A percentile compares a stretch with the other conserved stretches of the same genome.
Conservation (phyloP, 192 early-diverging fungal species). For the Podila epigama region DNA sequence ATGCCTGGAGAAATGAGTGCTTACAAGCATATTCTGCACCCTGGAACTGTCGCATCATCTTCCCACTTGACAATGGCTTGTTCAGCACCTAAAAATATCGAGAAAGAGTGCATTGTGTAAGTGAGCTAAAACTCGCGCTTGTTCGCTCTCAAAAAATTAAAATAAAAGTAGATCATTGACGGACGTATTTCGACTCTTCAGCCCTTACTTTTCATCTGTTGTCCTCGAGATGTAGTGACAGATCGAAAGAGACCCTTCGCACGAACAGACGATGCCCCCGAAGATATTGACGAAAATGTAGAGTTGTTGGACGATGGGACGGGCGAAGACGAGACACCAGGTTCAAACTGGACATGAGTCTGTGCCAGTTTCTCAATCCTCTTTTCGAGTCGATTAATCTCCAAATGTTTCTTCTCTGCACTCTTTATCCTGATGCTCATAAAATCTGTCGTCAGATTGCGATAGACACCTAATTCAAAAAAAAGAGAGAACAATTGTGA, state of each 20-base stretch:
- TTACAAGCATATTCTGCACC: conserved; percentile 56
- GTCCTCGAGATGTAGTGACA: conserved; percentile 31
- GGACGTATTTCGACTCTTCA: no score
- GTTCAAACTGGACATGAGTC: conserved; percentile 18
- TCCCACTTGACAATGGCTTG: conserved; percentile 58
- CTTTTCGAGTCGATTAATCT: conserved; percentile 76
- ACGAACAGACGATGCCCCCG: conserved; percentile 24
- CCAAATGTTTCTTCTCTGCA: conserved; percentile 67
- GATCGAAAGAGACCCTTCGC: conserved; percentile 43
- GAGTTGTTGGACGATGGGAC: conserved; percentile 5
- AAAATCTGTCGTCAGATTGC: conserved; percentile 61
- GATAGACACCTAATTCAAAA: conserved; percentile 55
- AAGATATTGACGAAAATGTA: conserved; percentile 25
- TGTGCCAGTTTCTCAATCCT: conserved; percentile 71
- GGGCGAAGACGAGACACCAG: conserved; percentile 4
- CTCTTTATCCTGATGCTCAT: conserved; percentile 56
- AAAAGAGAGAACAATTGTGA: no score
- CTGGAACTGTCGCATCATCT: conserved; percentile 50
- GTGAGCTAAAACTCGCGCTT: neutral
- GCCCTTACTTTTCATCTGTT: conserved; percentile 47
- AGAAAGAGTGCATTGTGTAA: neutral
- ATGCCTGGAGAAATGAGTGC: conserved; percentile 3
- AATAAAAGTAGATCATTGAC: no score
- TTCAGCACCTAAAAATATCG: conserved; percentile 35
- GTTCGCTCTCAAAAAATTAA: no score